phyloP scores from a whole-genome alignment of 257 asterid genomes.

The Solanum pimpinellifolium region DNA sequence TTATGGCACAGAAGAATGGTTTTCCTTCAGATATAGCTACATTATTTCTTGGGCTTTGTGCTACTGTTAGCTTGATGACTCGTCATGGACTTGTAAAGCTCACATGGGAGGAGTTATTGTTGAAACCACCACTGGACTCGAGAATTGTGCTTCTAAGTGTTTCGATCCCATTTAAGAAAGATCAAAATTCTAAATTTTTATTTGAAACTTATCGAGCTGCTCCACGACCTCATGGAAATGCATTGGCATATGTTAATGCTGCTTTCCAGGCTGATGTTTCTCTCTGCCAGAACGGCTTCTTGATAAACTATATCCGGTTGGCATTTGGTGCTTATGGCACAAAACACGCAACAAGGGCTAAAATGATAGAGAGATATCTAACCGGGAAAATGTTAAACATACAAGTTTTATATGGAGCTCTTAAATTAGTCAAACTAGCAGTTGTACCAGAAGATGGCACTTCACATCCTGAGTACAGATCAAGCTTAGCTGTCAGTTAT shows the following conservation, averaged over 20 bases:
- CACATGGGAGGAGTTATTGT: neutral
- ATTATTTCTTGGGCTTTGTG: neutral
- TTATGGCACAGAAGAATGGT: neutral
- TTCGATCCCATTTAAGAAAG: neutral
- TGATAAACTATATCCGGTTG: neutral
- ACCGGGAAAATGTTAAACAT: neutral
- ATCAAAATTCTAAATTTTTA: neutral
- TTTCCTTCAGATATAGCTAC: neutral
- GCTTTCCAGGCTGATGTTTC: neutral
- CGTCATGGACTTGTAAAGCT: neutral
- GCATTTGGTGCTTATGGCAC: neutral
- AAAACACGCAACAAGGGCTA: neutral
- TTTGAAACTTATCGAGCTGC: neutral
- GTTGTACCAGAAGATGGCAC: neutral
- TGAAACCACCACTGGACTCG: neutral
- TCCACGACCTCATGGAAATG: neutral
- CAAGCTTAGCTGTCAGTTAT: neutral
- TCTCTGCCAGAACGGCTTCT: neutral
- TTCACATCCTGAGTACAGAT: neutral
- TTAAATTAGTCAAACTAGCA: neutral
- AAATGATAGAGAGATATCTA: neutral
- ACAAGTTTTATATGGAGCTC: neutral
- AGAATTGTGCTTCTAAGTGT: neutral
- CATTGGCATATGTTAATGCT: neutral
- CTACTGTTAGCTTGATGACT: neutral